Base-by-base conservation (phyloP, 768 basidiomycete genomes). In the Aureoboletus auriporus region DNA sequence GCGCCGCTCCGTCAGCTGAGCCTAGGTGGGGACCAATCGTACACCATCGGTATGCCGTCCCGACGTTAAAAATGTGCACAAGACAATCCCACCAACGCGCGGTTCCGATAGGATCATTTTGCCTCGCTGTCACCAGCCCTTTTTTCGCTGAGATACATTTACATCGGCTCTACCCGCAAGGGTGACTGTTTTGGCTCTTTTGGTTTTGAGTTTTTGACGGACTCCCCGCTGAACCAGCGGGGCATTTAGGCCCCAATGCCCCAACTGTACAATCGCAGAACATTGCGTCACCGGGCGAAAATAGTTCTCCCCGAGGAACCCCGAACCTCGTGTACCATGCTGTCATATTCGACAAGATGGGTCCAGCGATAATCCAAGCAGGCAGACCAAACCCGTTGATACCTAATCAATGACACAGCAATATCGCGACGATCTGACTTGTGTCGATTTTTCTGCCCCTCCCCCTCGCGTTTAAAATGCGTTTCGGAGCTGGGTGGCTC, bases 151-250 rank as follows among this genome's bases (percentile, higher is more conserved):
- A 53, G 46, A 39, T 52, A 44, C 39, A 38, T 51, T 55, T 41
- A 51, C 41, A 37, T 57, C 61, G 57, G 54, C 54, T 42, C 38
- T 38, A 44, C 38, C 57, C 62, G 54, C 47, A 57, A 58, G 47
- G 56, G 62, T 51, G 51, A 53, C 55, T 47, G 48, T 54, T 63
- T 70, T 70, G 61, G 58, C 67, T 69, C 61, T 66, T 65, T 63
- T 44, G 23, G 64, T 66, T 67, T 70, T 56, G 56, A 39, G 58
- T 58, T 68, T 67, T 68, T 69, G 52, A 55, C 62, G 47, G 46
- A 53, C 50, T 46, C 51, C 53, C 59, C 50, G 43, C 55, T 46
- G 50, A 51, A 53, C 46, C 37, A 53, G 49, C 54, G 57, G 54
- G 16, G 16, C 14, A 56, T 52, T 57, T 56, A 39, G 42, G 43